These are phyloP conservation scores for Fusarium sp. DNA, from an alignment of 2,329 filamentous ascomycete genomes.

Conservation along the genomic window DNA sequence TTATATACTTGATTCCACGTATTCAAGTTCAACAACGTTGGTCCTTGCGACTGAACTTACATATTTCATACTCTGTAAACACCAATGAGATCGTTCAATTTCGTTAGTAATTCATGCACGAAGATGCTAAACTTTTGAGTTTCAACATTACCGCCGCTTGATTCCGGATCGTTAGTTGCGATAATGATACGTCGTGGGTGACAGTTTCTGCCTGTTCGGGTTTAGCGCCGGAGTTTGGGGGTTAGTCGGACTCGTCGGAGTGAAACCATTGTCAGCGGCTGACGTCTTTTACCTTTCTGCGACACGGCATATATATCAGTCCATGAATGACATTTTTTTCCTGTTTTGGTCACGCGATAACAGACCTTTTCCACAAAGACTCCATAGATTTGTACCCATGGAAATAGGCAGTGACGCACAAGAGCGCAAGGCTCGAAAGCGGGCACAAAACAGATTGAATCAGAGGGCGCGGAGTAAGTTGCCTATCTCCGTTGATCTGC, in stretches of 20 bases:
- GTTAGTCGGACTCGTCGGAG: not conserved
- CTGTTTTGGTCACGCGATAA: not conserved
- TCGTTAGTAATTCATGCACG: not conserved
- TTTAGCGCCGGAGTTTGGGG: constrained; percentile 22
- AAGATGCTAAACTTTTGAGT: too few species aligned
- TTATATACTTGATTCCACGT: not conserved
- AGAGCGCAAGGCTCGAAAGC: constrained; percentile 22
- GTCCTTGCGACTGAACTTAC: not conserved
- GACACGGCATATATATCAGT: not conserved
- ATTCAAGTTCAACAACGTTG: not conserved
- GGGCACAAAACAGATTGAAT: constrained; percentile 29
- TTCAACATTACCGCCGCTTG: not conserved
- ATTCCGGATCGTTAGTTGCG: not conserved
- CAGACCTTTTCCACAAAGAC: not conserved
- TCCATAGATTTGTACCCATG: not conserved
- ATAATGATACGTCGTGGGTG: constrained; percentile 18
- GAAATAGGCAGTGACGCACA: not conserved
- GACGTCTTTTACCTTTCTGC: constrained; percentile 19
- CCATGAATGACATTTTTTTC: not conserved
- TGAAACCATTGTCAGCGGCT: constrained; percentile 18
- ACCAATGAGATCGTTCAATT: not conserved
- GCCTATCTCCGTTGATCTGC: not conserved
- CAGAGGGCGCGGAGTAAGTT: constrained; percentile 35
- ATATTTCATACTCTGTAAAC: accelerated
- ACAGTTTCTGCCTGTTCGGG: constrained; percentile 24